Base-by-base conservation (phyloP, 805 yeast genomes). In the Ogataea neopini region DNA sequence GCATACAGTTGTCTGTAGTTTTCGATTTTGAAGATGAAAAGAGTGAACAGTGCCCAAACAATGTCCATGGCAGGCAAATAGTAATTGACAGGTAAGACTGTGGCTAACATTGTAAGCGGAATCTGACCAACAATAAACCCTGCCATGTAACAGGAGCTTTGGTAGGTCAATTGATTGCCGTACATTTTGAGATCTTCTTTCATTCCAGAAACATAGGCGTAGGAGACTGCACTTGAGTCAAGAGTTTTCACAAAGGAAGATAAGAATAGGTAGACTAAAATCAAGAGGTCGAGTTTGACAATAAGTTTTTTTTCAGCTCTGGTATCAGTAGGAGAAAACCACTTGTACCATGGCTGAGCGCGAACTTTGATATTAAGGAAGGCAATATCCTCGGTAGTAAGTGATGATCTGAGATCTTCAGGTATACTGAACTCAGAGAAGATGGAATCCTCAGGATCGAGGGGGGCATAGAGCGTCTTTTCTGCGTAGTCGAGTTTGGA, bases 231-330 rank as follows among this genome's bases (percentile, higher is more conserved):
- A 39, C 77, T 70, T 46, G 74, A 74, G 58, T 85, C 89, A 40
- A 85, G 67, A 45, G 80, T 79, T 60, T 83, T 84, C 46, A 84
- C 79, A 85, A 86, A 85, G 62, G 83, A 83, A 1, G 80, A 81
- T 49, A 81, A 63, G 61, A 39, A 39, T 8, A 39, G 34, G 63
- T 43, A 43, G 9, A 43, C 41, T 22, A 38, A 22, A 17, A 43
- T 35, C 23, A 43, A 29, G 15, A 43, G 23, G 18, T 43, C 45
- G n/a, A 43, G 41, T 22, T 43, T 43, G 29, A 43, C 29, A 3
- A 43, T 18, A 9, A 43, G 25, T 29, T 37, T 44, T 30, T 37
- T 44, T 20, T 44, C 47, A 4, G 44, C 50, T 17, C 7, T 18
- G 9, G 47, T 44, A 15, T 44, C 47, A 9, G 47, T 23, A 14